Conservation (phyloP, 257 asterid genomes). For the Verbena officinalis region DNA sequence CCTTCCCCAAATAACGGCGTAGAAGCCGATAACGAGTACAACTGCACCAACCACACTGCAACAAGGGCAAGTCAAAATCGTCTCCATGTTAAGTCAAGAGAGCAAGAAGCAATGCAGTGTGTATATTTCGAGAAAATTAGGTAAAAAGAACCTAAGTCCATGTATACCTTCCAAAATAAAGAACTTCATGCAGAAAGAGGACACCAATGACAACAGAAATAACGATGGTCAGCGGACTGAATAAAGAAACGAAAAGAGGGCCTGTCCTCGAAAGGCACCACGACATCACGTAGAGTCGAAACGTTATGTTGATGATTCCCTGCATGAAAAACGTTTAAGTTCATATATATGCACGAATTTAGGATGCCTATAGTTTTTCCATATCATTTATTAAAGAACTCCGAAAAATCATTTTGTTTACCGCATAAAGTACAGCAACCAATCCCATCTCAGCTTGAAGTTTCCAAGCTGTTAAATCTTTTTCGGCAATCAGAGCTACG, state of each 20-base stretch:
- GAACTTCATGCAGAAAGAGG: constrained; percentile 45
- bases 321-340: constrained; percentile 12
- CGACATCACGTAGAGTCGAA: constrained; percentile 50
- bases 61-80: not conserved
- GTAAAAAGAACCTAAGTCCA: not conserved
- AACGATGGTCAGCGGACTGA: constrained; percentile 53
- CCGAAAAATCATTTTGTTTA: constrained; percentile 22
- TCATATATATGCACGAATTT: not conserved
- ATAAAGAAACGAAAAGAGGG: constrained; percentile 65
- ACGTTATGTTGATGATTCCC: constrained; percentile 50
- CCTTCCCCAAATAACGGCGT: constrained; percentile 59
- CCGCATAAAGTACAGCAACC: constrained; percentile 48
- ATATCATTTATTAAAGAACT: not conserved
- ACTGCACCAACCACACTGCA: constrained; percentile 54
- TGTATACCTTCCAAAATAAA: constrained; percentile 54
- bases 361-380: not conserved
- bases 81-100: not conserved
- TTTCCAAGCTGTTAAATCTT: constrained; percentile 49
- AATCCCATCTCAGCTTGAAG: constrained; percentile 43
- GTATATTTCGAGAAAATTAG: not conserved
- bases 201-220: constrained; percentile 45
- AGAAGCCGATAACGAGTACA: constrained; percentile 45
- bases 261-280: constrained; percentile 64
- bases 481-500: constrained; percentile 44
- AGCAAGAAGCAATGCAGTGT: not conserved